Percentiles rank a stretch among this genome's conserved stretches.
Conservation (phyloP, 163 green algal species). For the Chlorella variabilis region DNA sequence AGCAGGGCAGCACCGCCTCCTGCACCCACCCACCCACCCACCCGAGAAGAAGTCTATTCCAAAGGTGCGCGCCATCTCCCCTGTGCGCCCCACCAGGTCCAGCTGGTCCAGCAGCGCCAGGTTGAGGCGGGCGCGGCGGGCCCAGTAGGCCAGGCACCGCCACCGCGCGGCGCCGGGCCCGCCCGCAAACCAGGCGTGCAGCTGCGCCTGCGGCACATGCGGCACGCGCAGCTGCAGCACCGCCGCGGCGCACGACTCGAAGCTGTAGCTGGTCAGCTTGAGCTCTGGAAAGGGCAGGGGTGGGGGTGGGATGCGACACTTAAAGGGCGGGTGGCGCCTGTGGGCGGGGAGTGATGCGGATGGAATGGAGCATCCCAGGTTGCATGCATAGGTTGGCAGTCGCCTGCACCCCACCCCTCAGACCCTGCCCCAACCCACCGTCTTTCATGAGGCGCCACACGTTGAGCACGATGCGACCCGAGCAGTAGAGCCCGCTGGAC, state of each 20-base stretch:
- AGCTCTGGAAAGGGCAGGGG: slow-evolving; percentile 67
- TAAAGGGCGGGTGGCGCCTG: too few relatives aligned
- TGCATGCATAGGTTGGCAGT: too few relatives aligned
- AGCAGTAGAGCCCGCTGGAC: slow-evolving; percentile 74
- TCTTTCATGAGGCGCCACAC: slow-evolving; percentile 90
- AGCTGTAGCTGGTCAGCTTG: slow-evolving; percentile 93
- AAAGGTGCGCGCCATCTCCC: slow-evolving; percentile 65
- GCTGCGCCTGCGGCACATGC: slow-evolving; percentile 59
- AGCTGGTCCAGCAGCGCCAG: slow-evolving; percentile 89
- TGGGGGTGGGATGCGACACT: neutral
- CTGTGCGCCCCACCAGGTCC: slow-evolving; percentile 82
- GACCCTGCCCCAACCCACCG: neutral
- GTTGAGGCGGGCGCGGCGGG: slow-evolving; percentile 65
- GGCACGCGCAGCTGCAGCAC: slow-evolving; percentile 86
- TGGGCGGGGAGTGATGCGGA: too few relatives aligned
- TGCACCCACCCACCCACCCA: neutral
- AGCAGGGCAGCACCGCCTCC: too few relatives aligned
- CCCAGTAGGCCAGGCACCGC: slow-evolving; percentile 64
- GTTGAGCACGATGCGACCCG: slow-evolving; percentile 93
- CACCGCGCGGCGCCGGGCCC: slow-evolving; percentile 54
- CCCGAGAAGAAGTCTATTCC: slow-evolving; percentile 94
- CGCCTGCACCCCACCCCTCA: neutral
- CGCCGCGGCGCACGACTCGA: slow-evolving; percentile 82
- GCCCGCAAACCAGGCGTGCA: slow-evolving; percentile 74
- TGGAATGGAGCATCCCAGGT: too few relatives aligned